These are phyloP conservation scores for Flaveria brownii DNA, from an alignment of 129 eudicot genomes.

Conservation along the genomic window DNA sequence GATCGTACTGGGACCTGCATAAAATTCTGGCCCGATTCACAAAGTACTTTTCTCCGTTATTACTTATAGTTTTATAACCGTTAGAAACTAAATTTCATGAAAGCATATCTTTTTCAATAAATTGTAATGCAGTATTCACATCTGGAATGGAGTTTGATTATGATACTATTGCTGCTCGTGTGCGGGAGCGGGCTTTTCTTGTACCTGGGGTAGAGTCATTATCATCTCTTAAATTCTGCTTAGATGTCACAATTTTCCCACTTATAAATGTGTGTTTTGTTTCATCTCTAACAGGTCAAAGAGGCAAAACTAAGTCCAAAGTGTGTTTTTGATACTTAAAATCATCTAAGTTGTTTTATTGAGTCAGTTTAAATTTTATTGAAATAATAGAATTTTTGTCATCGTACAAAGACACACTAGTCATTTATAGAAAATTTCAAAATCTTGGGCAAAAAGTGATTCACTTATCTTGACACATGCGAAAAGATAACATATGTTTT, in stretches of 20 bases:
- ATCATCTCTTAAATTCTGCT: not conserved
- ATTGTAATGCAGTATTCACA: conserved; percentile 71
- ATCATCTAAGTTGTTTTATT: not conserved
- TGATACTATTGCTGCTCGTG: conserved; percentile 87
- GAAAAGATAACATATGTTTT: not conserved
- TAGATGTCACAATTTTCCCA: not conserved
- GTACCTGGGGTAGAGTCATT: conserved; percentile 71
- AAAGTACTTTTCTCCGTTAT: conserved; percentile 40
- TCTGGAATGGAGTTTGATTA: conserved; percentile 82
- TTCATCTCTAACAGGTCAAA: not conserved
- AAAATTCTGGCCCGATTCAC: conserved; percentile 80
- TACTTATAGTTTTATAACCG: not conserved
- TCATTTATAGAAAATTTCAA: not conserved
- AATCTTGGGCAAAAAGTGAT: conserved; percentile 2
- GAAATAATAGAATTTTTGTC: not conserved
- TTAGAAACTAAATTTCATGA: not conserved
- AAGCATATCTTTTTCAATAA: conserved; percentile 10
- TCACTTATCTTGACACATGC: not conserved
- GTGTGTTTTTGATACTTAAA: not conserved
- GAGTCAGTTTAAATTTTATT: not conserved
- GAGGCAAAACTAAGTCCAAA: not conserved
- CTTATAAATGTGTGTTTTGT: not conserved
- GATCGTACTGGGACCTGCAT: conserved; percentile 72
- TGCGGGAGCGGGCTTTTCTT: conserved; percentile 92
- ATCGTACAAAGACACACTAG: not conserved